phyloP scores from a whole-genome alignment of 176 grass and related monocot genomes.

The Poa pratensis region DNA sequence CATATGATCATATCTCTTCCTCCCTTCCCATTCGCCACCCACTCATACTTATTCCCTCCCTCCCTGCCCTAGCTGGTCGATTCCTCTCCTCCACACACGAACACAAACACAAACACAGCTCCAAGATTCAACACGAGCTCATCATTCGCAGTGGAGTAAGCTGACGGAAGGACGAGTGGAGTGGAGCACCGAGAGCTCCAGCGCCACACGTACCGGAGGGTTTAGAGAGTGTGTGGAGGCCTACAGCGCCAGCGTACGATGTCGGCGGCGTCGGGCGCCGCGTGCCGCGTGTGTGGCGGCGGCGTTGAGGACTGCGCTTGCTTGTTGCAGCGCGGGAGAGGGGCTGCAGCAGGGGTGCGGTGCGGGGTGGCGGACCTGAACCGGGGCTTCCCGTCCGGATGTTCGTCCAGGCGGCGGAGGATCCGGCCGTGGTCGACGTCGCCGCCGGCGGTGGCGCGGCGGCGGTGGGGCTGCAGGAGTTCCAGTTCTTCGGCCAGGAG shows the following conservation, averaged over 20 bases:
- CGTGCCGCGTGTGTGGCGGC: slow-evolving; percentile 48
- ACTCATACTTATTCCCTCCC: slow-evolving; percentile 43
- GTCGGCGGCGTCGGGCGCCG: slow-evolving; percentile 53
- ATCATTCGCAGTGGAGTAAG: slow-evolving; percentile 15
- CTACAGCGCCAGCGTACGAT: too few species aligned
- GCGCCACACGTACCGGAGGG: slow-evolving; percentile 31
- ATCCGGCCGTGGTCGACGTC: not conserved
- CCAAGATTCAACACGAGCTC: slow-evolving; percentile 28
- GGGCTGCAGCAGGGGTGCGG: slow-evolving; percentile 25
- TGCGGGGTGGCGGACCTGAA: slow-evolving; percentile 53
- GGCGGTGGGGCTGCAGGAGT: slow-evolving; percentile 57
- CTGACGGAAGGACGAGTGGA: slow-evolving; percentile 31
- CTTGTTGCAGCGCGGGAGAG: slow-evolving; percentile 9
- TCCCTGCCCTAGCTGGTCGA: slow-evolving; percentile 41
- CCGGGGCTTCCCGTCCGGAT: slow-evolving; percentile 38
- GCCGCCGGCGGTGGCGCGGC: not conserved
- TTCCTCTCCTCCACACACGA: slow-evolving; percentile 60
- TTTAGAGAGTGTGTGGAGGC: not conserved
- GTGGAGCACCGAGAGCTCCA: not conserved
- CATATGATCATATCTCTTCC: slow-evolving; percentile 53
- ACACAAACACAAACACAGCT: not conserved
- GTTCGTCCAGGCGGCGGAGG: slow-evolving; percentile 40
- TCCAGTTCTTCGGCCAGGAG: slow-evolving; percentile 88
- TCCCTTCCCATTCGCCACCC: slow-evolving; percentile 33
- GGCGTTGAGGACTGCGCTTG: slow-evolving; percentile 44